These are phyloP conservation scores for Leptodermis oblonga DNA, from an alignment of 257 asterid species.

Conservation along the genomic window DNA sequence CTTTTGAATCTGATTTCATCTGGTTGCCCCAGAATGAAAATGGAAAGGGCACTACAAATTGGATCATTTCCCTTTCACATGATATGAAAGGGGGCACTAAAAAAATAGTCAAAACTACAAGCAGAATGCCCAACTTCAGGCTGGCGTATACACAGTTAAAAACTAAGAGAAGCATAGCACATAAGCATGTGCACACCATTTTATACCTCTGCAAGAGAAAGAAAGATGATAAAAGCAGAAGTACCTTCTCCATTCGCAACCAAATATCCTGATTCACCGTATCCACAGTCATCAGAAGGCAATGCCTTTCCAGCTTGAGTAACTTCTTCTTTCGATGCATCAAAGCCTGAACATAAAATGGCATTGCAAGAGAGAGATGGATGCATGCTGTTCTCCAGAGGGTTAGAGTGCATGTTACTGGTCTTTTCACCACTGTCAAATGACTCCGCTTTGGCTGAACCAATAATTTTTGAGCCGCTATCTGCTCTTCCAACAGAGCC, in stretches of 20 bases:
- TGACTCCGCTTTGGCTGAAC: conserved; percentile 89
- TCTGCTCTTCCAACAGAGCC: conserved; percentile 86
- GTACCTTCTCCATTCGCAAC: conserved; percentile 65
- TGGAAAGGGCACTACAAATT: not conserved
- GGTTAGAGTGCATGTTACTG: conserved; percentile 51
- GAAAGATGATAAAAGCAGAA: not conserved
- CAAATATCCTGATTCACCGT: conserved; percentile 68
- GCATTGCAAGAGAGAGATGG: conserved; percentile 99
- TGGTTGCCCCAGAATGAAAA: not conserved
- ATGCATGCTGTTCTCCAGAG: conserved; percentile 65
- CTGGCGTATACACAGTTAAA: not conserved
- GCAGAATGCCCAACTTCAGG: not conserved
- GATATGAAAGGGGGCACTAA: not conserved
- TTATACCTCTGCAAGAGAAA: not conserved
- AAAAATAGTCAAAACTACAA: not conserved
- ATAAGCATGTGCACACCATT: not conserved
- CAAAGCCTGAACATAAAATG: conserved; percentile 73
- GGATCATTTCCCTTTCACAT: not conserved
- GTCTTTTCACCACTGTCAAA: conserved; percentile 95
- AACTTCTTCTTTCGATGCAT: conserved; percentile 92
- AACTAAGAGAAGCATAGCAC: conserved; percentile 3
- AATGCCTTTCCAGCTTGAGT: conserved; percentile 64
- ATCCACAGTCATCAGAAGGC: conserved; percentile 77
- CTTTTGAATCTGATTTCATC: not conserved
- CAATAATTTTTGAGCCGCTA: conserved; percentile 91